A percentile compares a stretch with the other conserved stretches of the same genome.
Evolutionary conservation across 2,329 filamentous ascomycete genomes (phyloP).

Genomic region (Aspergillus sp.): DNA sequence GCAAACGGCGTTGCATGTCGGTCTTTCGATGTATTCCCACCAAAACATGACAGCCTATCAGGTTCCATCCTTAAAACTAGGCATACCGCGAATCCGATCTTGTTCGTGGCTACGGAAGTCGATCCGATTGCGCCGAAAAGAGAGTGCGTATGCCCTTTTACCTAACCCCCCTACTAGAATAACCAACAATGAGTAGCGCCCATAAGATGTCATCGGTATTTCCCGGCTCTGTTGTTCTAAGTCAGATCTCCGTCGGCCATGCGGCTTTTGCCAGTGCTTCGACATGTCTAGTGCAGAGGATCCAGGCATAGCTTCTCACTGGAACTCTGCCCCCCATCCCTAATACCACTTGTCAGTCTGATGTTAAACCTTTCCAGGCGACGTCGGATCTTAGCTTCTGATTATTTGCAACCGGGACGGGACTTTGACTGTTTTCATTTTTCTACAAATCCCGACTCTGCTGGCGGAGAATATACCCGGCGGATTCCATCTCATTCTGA

Average conservation of each 20-base stretch:
- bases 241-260: conserved; percentile 35
- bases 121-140: conserved; percentile 62
- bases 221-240: conserved; percentile 43
- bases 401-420: too few relatives aligned
- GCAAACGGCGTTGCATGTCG: background rate
- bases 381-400: background rate
- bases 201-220: conserved; percentile 40
- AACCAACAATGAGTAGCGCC: conserved; percentile 1
- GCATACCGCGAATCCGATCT: conserved; percentile 51
- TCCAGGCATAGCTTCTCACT: background rate
- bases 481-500: too few relatives aligned
- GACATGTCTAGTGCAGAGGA: background rate
- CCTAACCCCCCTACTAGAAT: too few relatives aligned
- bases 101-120: conserved; percentile 59
- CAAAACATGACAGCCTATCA: background rate
- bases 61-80: conserved; percentile 1
- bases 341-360: conserved; percentile 1
- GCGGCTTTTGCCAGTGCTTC: background rate
- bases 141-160: conserved; percentile 16
- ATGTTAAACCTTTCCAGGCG: background rate
- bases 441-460: too few relatives aligned
- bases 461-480: too few relatives aligned
- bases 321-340: background rate
- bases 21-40: background rate
- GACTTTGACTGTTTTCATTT: too few relatives aligned